Base-by-base conservation (phyloP, 352 stramenopile genomes). In the Pythium periplocum region DNA sequence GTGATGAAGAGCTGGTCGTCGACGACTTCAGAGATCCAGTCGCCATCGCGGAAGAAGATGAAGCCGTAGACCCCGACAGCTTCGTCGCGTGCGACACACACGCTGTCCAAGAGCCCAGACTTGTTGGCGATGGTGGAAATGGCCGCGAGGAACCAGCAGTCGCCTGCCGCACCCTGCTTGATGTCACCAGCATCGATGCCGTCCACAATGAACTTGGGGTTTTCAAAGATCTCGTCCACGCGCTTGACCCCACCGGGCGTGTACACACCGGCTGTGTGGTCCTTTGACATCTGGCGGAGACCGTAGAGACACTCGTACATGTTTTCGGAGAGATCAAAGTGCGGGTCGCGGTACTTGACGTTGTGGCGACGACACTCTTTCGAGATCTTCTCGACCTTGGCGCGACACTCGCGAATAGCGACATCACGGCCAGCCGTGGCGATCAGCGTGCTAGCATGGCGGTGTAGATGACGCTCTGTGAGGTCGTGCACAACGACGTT, bases 121-220 rank as follows among this genome's bases (percentile, higher is more conserved):
- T 85, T 86, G 53, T 88, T 76, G 45, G 76, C 76, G 35, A 86
- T 77, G 47, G 79, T 78, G 11, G 81, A 75, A 55, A 91, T 66
- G 34, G 81, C 81, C 9, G 81, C 75, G 30, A 94, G 67, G 40
- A 94, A 73, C 84, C 84, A 94, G 66, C 84, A 94, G 62, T 94
- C 80, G 12, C 84, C 84, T 31, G 83, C 66, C 10, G 57, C 67
- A 39, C 84, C 84, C 55, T 94, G 84, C 51, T 83, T 75, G 49
- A 92, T 70, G 62, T 94, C 84, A 46, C 54, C 55, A 3, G 78
- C 68, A 51, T 80, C 74, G 46, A 94, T 78, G 44, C 69, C 68
- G 40, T 78, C 69, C 26, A 74, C 69, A 42, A 73, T 71, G 56
- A 78, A 78, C 47, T 62, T 62, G 11, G 69, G 69, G 12, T 66